phyloP scores from a whole-genome alignment of 192 early-diverging fungal genomes.

The Piromyces sp. region DNA sequence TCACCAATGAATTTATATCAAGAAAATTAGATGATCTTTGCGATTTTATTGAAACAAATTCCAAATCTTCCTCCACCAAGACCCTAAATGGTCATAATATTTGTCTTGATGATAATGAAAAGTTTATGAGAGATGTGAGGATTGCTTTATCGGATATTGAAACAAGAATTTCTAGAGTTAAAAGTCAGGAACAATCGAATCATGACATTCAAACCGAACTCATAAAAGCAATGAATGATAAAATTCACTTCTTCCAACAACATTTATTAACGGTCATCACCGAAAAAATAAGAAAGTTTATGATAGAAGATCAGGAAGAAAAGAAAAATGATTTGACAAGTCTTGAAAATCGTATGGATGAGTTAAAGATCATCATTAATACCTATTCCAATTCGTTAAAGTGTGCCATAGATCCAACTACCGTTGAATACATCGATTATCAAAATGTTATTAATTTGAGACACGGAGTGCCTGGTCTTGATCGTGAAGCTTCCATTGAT shows the following conservation, averaged over 20 bases:
- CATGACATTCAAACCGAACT: background rate
- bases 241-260: background rate
- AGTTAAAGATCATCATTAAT: background rate
- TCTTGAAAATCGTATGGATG: background rate
- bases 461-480: background rate
- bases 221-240: background rate
- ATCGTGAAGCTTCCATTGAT: background rate
- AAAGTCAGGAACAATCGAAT: background rate
- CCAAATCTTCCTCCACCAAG: too few relatives aligned
- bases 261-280: background rate
- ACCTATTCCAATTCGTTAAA: background rate
- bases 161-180: background rate
- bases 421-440: background rate
- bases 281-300: background rate
- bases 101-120: background rate
- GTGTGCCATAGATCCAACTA: background rate
- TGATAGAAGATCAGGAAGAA: background rate
- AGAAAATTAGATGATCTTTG: background rate
- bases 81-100: background rate
- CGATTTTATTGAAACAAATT: background rate
- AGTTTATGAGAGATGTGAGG: background rate
- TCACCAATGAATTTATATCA: background rate
- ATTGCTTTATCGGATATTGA: background rate
- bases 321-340: background rate
- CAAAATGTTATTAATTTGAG: background rate